Percentiles rank a stretch among this genome's conserved stretches.
Evolutionary conservation across 257 asterid species (phyloP).

Genomic region (Nicotiana sylvestris): DNA sequence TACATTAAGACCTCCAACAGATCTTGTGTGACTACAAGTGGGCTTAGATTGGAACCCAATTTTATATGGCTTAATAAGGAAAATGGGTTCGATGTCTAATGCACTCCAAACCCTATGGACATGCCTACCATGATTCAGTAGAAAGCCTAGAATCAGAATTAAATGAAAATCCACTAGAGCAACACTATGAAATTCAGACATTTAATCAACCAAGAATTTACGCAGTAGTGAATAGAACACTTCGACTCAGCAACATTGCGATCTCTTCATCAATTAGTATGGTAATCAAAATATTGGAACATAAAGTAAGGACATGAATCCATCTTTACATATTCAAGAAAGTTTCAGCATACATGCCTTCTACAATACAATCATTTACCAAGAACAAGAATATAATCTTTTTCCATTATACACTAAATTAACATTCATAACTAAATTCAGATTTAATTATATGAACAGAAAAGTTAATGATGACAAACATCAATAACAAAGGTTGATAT

Average conservation of each 20-base stretch:
- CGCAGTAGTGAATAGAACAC: not conserved
- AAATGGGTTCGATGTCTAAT: too few species aligned
- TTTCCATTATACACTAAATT: too few species aligned
- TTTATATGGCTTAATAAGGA: too few species aligned
- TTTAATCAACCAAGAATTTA: not conserved
- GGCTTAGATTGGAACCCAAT: too few species aligned
- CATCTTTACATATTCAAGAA: not conserved
- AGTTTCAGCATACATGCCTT: not conserved
- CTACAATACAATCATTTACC: not conserved
- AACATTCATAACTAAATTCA: too few species aligned
- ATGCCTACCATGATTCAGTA: not conserved
- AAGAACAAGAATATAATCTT: too few species aligned
- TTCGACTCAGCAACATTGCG: not conserved
- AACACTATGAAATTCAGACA: not conserved
- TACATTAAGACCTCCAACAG: too few species aligned
- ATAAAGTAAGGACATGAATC: not conserved
- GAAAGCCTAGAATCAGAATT: not conserved
- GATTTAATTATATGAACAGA: too few species aligned
- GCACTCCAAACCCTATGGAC: too few species aligned
- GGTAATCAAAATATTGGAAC: not conserved
- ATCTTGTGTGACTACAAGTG: too few species aligned
- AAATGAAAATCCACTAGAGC: not conserved
- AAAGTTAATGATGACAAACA: too few species aligned
- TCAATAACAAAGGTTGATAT: too few species aligned
- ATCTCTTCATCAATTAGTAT: not conserved